A percentile compares a stretch with the other conserved stretches of the same genome.
Conservation (phyloP, 1,139 yeast species). For the Trichomonascaceae sp. region DNA sequence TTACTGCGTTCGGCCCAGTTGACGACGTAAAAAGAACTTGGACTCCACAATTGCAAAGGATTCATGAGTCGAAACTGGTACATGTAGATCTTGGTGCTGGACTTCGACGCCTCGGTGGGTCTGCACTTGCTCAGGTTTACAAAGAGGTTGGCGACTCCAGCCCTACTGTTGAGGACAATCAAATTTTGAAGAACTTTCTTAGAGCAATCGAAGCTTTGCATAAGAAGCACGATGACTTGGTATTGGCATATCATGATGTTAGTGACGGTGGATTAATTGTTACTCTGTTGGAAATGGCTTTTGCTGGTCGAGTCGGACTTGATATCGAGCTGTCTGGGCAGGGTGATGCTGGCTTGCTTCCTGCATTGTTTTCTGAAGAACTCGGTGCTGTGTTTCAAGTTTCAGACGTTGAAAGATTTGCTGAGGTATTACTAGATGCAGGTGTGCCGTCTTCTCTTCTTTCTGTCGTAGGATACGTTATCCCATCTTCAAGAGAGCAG, state of each 20-base stretch:
- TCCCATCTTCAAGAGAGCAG: constrained; percentile 47
- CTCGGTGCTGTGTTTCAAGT: constrained; percentile 96
- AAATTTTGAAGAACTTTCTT: constrained; percentile 61
- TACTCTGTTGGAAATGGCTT: constrained; percentile 90
- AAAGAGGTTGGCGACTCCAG: constrained; percentile 75
- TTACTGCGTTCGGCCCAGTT: constrained; percentile 91
- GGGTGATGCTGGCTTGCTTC: constrained; percentile 23
- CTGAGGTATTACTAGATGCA: constrained; percentile 45
- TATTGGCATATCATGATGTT: constrained; percentile 90
- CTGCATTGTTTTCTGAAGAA: constrained; percentile 74
- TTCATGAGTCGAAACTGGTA: constrained; percentile 53
- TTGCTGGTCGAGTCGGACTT: constrained; percentile 88
- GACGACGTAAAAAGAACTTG: constrained; percentile 81
- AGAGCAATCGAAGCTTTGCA: constrained; percentile 67
- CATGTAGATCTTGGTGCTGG: constrained; percentile 72
- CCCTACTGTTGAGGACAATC: constrained; percentile 66
- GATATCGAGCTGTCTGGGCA: constrained; percentile 34
- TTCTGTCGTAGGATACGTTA: constrained; percentile 62
- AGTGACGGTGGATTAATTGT: constrained; percentile 95
- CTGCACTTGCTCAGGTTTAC: constrained; percentile 92
- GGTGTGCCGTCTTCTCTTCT: constrained; percentile 56
- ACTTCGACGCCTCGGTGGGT: constrained; percentile 67
- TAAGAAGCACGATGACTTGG: constrained; percentile 46
- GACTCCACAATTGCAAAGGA: constrained; percentile 75
- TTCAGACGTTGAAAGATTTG: constrained; percentile 51